Conservation (phyloP, 208 protist genomes). For the Trypanosoma lewisi region DNA sequence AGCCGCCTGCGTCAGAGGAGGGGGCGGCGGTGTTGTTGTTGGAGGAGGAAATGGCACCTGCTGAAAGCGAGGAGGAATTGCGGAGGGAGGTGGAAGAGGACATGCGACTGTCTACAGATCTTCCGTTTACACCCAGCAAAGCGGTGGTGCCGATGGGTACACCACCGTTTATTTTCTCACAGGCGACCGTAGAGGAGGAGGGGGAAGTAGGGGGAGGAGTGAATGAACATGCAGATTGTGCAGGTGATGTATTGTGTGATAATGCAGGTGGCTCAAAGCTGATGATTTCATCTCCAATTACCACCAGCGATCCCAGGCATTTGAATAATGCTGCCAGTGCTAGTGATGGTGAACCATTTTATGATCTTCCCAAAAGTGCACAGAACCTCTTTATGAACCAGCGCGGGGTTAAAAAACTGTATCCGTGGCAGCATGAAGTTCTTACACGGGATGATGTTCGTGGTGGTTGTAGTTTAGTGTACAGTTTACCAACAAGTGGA, state of each 20-base stretch:
- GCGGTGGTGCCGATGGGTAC: constrained; percentile 12
- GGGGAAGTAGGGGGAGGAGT: neutral
- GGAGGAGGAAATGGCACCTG: neutral
- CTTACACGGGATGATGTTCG: constrained; percentile 55
- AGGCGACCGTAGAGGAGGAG: neutral
- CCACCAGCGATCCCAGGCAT: neutral
- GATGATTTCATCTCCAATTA: neutral
- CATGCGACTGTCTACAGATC: constrained; percentile 64
- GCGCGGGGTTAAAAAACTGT: constrained; percentile 55
- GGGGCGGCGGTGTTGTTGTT: neutral
- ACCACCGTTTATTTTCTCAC: constrained; percentile 20
- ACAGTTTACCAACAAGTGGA: constrained; percentile 89
- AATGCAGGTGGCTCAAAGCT: neutral
- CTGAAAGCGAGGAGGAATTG: constrained; percentile 28
- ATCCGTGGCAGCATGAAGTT: constrained; percentile 87
- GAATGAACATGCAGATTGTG: neutral
- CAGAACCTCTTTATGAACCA: constrained; percentile 37
- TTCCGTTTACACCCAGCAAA: constrained; percentile 47
- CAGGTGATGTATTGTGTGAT: neutral
- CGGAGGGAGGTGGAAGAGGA: constrained; percentile 58
- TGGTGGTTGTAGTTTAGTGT: constrained; percentile 76
- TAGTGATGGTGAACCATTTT: constrained; percentile 26
- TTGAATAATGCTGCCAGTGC: neutral
- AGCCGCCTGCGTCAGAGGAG: neutral
- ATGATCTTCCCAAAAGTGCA: constrained; percentile 50